Evolutionary conservation across 148 eudicot species (phyloP).

Genomic region (Diospyros lotus): DNA sequence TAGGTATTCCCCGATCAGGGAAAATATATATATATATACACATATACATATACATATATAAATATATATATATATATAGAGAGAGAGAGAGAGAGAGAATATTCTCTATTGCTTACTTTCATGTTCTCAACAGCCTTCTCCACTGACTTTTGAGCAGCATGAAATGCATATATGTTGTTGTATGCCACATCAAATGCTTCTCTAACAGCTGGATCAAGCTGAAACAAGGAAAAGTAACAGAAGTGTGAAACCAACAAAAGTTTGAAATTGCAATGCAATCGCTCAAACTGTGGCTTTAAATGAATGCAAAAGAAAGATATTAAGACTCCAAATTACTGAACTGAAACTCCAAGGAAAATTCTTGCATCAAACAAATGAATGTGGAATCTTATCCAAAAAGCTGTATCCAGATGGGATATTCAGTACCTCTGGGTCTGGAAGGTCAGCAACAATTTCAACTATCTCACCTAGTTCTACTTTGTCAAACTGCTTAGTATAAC

Average conservation of each 20-base stretch:
- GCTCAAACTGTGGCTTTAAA: background rate
- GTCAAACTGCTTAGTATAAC: conserved; percentile 67
- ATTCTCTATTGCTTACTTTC: conserved; percentile 45
- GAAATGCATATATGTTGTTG: conserved; percentile 78
- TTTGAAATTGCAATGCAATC: background rate
- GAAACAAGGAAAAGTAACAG: background rate
- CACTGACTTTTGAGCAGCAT: conserved; percentile 70
- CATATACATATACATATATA: too few relatives aligned
- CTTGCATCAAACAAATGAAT: background rate
- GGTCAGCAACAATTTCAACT: conserved; percentile 55
- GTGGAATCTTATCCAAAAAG: too few relatives aligned
- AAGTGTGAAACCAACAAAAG: background rate
- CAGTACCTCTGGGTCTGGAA: conserved; percentile 79
- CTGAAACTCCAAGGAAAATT: background rate
- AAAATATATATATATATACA: too few relatives aligned
- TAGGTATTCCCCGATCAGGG: background rate
- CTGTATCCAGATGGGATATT: background rate
- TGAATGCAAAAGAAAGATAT: background rate
- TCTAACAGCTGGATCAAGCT: conserved; percentile 79
- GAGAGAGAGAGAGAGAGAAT: background rate
- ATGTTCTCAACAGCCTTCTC: conserved; percentile 69
- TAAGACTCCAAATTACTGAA: background rate
- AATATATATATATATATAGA: too few relatives aligned
- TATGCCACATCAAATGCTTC: conserved; percentile 94
- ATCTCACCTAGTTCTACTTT: conserved; percentile 56